phyloP scores from a whole-genome alignment of 495 filamentous ascomycete species.

The Tetracladium marchalianum region DNA sequence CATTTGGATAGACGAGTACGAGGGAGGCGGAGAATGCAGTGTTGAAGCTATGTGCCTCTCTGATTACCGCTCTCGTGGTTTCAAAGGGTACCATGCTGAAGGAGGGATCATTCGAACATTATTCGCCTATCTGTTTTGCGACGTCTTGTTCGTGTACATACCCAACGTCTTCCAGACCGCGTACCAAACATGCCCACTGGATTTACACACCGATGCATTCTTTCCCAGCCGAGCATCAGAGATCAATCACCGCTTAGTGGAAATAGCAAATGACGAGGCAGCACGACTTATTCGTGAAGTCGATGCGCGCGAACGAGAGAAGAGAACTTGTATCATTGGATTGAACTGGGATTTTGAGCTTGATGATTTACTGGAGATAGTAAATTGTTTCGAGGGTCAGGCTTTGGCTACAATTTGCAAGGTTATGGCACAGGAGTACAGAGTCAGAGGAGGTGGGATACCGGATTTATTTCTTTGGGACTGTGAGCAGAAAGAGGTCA shows the following conservation, averaged over 20 bases:
- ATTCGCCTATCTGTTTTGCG: constrained; percentile 87
- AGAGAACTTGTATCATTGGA: constrained; percentile 74
- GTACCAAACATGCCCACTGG: constrained; percentile 87
- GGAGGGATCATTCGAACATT: constrained; percentile 83
- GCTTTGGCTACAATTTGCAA: constrained; percentile 78
- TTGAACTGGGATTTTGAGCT: constrained; percentile 83
- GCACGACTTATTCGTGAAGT: constrained; percentile 55
- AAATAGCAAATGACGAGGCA: constrained; percentile 71
- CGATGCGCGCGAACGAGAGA: constrained; percentile 52
- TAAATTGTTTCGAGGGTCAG: constrained; percentile 66
- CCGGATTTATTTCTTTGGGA: constrained; percentile 92
- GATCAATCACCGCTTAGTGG: constrained; percentile 79
- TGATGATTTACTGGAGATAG: constrained; percentile 74
- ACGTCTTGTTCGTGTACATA: constrained; percentile 86
- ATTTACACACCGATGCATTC: constrained; percentile 90
- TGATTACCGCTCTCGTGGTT: constrained; percentile 71
- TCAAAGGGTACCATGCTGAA: constrained; percentile 92
- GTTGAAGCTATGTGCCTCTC: constrained; percentile 90
- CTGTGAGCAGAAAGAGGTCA: constrained; percentile 43
- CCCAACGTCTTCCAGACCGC: constrained; percentile 95
- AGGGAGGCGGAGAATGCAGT: constrained; percentile 55
- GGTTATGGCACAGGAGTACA: constrained; percentile 91
- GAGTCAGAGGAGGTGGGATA: constrained; percentile 74
- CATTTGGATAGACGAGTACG: constrained; percentile 71
- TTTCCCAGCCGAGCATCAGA: constrained; percentile 75